Evolutionary conservation across 371 early-diverging fungal species (phyloP).

Genomic region (Circinella minor): DNA sequence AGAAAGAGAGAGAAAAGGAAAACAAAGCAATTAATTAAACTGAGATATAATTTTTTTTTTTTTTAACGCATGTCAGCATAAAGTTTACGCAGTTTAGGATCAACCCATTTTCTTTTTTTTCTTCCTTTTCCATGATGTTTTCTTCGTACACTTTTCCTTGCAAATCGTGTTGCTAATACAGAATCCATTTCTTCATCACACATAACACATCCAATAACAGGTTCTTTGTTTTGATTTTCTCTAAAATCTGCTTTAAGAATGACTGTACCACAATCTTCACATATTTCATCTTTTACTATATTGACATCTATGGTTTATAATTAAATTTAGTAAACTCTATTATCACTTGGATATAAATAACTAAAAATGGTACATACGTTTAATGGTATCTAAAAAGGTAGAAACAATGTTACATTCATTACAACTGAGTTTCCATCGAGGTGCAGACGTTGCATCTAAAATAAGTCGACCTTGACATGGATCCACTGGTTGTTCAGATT

Average conservation of each 20-base stretch:
- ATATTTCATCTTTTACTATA: slow-evolving; percentile 33
- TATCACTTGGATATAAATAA: no score
- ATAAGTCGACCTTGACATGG: slow-evolving; percentile 50
- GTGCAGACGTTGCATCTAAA: slow-evolving; percentile 59
- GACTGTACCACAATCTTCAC: slow-evolving; percentile 44
- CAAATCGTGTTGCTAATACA: slow-evolving; percentile 47
- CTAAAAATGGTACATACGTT: slow-evolving; percentile 25
- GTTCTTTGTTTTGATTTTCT: slow-evolving; percentile 48
- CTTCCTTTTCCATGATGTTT: slow-evolving; percentile 26
- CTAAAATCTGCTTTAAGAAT: slow-evolving; percentile 51
- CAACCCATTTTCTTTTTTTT: slow-evolving; percentile 24
- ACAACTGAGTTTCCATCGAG: slow-evolving; percentile 58
- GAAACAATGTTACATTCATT: slow-evolving; percentile 57
- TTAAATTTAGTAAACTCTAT: no score
- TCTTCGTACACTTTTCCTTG: slow-evolving; percentile 27
- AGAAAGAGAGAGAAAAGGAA: not conserved
- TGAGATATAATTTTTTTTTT: no score
- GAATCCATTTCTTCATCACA: slow-evolving; percentile 55
- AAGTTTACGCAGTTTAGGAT: slow-evolving; percentile 30
- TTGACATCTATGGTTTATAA: slow-evolving; percentile 49
- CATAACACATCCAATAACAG: slow-evolving; percentile 47
- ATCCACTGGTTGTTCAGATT: slow-evolving; percentile 34
- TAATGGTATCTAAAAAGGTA: slow-evolving; percentile 48
- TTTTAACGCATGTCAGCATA: slow-evolving; percentile 32
- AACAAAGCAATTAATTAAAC: no score